These are phyloP conservation scores for Botrytis cinerea DNA, from an alignment of 2,329 filamentous ascomycete genomes.

Conservation along the genomic window DNA sequence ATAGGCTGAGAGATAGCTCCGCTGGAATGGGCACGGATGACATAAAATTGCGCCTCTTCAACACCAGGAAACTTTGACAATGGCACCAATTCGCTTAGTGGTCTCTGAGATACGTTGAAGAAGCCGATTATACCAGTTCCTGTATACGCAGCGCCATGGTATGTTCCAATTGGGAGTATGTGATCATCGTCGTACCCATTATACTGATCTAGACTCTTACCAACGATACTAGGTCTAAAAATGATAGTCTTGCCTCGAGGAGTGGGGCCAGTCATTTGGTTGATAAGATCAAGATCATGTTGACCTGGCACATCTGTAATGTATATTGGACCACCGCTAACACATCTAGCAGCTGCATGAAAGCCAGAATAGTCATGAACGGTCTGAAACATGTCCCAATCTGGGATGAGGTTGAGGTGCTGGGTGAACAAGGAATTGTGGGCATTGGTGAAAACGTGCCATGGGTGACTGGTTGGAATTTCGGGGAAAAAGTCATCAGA, in stretches of 20 bases:
- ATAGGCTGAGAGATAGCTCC: slow-evolving; percentile 61
- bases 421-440: slow-evolving; percentile 83
- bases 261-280: slow-evolving; percentile 78
- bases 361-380: slow-evolving; percentile 71
- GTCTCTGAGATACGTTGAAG: slow-evolving; percentile 73
- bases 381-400: slow-evolving; percentile 75
- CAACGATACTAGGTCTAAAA: slow-evolving; percentile 74
- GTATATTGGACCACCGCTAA: slow-evolving; percentile 90
- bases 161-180: slow-evolving; percentile 77
- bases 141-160: slow-evolving; percentile 66
- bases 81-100: slow-evolving; percentile 68
- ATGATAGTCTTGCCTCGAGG: slow-evolving; percentile 74
- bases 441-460: slow-evolving; percentile 95
- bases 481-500: slow-evolving; percentile 92
- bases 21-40: slow-evolving; percentile 71
- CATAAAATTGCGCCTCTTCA: slow-evolving; percentile 58
- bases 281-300: slow-evolving; percentile 74
- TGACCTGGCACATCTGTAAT: slow-evolving; percentile 88
- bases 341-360: slow-evolving; percentile 85
- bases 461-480: slow-evolving; percentile 77
- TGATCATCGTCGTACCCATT: slow-evolving; percentile 71
- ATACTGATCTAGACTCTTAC: slow-evolving; percentile 73
- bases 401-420: slow-evolving; percentile 83
- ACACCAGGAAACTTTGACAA: slow-evolving; percentile 75
- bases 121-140: slow-evolving; percentile 78